These are phyloP conservation scores for Sutorius eximius DNA, from an alignment of 1,284 basidiomycete genomes.

Conservation along the genomic window DNA sequence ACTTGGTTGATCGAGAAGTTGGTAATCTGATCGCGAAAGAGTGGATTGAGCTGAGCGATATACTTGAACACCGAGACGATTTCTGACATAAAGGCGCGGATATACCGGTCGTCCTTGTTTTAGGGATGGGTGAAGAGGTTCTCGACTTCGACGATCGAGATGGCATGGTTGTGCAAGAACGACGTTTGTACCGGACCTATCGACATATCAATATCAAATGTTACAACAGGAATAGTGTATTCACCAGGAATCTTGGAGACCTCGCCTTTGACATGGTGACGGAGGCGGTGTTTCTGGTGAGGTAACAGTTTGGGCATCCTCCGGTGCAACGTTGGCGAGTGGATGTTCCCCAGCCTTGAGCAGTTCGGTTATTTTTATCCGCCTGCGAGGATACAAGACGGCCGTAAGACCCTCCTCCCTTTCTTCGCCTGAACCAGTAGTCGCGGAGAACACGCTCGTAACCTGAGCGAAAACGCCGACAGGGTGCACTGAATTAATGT, in stretches of 20 bases:
- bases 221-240: background rate
- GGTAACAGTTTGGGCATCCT: slow-evolving; percentile 47
- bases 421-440: slow-evolving; percentile 58
- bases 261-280: slow-evolving; percentile 31
- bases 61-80: slow-evolving; percentile 99
- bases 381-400: slow-evolving; percentile 92
- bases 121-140: slow-evolving; percentile 83
- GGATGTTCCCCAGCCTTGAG: slow-evolving; percentile 61
- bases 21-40: slow-evolving; percentile 98
- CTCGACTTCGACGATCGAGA: slow-evolving; percentile 90
- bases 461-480: slow-evolving; percentile 99
- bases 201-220: background rate
- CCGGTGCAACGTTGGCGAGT: slow-evolving; percentile 48
- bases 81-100: slow-evolving; percentile 95
- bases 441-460: slow-evolving; percentile 87
- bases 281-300: slow-evolving; percentile 52
- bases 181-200: slow-evolving; percentile 75
- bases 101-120: slow-evolving; percentile 92
- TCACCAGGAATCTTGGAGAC: slow-evolving; percentile 22
- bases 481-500: slow-evolving; percentile 84
- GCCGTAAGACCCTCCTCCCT: slow-evolving; percentile 90
- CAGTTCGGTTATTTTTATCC: slow-evolving; percentile 89
- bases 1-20: slow-evolving; percentile 96
- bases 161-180: slow-evolving; percentile 86
- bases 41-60: slow-evolving; percentile 94